Percentiles rank a stretch among this genome's conserved stretches.
phyloP scores from a whole-genome alignment of 139 green algal genomes.

The Prasinococcaceae sp. region DNA sequence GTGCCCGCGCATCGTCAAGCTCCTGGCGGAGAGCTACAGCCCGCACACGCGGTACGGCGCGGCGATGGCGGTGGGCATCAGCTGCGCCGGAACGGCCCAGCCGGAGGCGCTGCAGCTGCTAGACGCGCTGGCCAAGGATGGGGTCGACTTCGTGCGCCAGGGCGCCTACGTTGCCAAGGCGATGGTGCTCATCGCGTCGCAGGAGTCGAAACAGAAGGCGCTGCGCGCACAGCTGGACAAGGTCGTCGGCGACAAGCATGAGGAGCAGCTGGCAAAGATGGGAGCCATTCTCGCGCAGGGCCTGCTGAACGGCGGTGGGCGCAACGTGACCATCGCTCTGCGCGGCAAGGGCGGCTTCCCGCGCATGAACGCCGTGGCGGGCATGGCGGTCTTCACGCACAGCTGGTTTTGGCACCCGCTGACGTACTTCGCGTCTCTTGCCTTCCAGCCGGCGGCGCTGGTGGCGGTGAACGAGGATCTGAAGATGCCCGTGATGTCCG shows the following conservation, averaged over 20 bases:
- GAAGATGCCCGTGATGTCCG: constrained; percentile 50
- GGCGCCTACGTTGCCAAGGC: constrained; percentile 81
- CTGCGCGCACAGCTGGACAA: constrained; percentile 68
- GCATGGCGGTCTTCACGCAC: constrained; percentile 85
- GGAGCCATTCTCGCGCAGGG: constrained; percentile 86
- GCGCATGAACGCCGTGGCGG: constrained; percentile 70
- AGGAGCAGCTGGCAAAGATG: constrained; percentile 86
- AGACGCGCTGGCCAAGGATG: constrained; percentile 68
- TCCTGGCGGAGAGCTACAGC: constrained; percentile 95
- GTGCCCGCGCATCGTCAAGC: constrained; percentile 75
- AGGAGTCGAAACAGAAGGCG: no score
- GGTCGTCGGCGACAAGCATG: constrained; percentile 75
- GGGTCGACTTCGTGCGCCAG: constrained; percentile 85
- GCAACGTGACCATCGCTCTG: constrained; percentile 78
- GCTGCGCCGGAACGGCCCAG: constrained; percentile 68
- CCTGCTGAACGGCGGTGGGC: constrained; percentile 82
- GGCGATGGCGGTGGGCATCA: constrained; percentile 90
- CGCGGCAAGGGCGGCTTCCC: constrained; percentile 52
- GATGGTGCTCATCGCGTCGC: constrained; percentile 75
- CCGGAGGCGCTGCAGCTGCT: constrained; percentile 68
- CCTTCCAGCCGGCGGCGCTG: constrained; percentile 66
- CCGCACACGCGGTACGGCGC: constrained; percentile 84
- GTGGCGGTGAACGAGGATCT: constrained; percentile 76
- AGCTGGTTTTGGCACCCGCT: constrained; percentile 99
- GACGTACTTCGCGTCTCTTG: constrained; percentile 73